Evolutionary conservation across 345 rosid species (phyloP).

Genomic region (Cardiospermum halicacabum): DNA sequence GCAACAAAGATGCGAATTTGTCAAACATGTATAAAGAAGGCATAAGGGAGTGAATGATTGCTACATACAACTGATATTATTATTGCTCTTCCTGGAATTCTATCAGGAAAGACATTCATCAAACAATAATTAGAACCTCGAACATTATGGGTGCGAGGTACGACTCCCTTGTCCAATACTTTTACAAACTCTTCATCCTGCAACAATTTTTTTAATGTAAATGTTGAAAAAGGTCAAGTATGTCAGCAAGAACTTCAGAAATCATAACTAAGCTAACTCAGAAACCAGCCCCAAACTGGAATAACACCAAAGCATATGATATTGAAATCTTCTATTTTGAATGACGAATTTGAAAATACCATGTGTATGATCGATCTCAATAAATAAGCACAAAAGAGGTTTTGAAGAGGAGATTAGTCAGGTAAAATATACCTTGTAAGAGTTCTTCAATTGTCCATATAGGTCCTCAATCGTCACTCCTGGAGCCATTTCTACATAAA

Average conservation of each 20-base stretch:
- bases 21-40: neutral
- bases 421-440: slow-evolving; percentile 50
- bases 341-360: neutral
- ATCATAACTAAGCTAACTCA: neutral
- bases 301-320: too few species aligned
- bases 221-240: neutral
- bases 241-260: neutral
- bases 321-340: neutral
- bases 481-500: slow-evolving; percentile 74
- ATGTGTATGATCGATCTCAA: neutral
- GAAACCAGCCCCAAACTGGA: neutral
- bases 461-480: slow-evolving; percentile 62
- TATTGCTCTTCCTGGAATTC: slow-evolving; percentile 80
- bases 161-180: slow-evolving; percentile 66
- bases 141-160: slow-evolving; percentile 78
- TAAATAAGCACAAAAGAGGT: neutral
- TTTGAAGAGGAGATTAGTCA: neutral
- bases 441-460: slow-evolving; percentile 44
- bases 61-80: slow-evolving; percentile 82
- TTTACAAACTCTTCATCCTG: slow-evolving; percentile 84
- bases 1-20: neutral
- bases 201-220: neutral
- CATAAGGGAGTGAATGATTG: neutral
- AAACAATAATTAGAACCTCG: slow-evolving; percentile 91
- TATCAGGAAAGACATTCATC: slow-evolving; percentile 84